Evolutionary conservation across 768 basidiomycete species (phyloP).

Genomic region (Termitomyces bulborhizus): DNA sequence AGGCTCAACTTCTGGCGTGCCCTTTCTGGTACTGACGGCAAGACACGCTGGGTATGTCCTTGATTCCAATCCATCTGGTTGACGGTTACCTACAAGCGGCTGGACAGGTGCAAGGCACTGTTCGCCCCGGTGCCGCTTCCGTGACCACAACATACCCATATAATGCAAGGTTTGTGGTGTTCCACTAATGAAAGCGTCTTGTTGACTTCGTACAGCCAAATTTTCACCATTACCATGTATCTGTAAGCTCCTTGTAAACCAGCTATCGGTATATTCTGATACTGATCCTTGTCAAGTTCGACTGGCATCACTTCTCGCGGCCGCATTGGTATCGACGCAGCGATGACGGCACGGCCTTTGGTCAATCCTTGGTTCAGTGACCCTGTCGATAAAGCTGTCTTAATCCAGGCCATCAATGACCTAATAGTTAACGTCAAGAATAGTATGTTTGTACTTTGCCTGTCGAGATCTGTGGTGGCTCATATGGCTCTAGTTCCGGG

Average conservation of each 20-base stretch:
- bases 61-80: neutral
- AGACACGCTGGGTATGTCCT: slow-evolving; percentile 40
- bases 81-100: neutral
- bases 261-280: neutral
- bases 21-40: slow-evolving; percentile 36
- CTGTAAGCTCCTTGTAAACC: slow-evolving; percentile 28
- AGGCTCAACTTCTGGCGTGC: slow-evolving; percentile 63
- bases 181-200: neutral
- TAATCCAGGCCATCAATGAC: slow-evolving; percentile 46
- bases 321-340: slow-evolving; percentile 52
- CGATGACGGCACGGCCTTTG: slow-evolving; percentile 39
- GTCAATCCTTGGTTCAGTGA: slow-evolving; percentile 56
- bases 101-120: slow-evolving; percentile 53
- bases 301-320: slow-evolving; percentile 57
- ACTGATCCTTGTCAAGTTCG: slow-evolving; percentile 29
- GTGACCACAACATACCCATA: slow-evolving; percentile 43
- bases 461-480: neutral
- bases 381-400: slow-evolving; percentile 45
- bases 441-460: slow-evolving; percentile 25
- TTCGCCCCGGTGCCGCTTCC: slow-evolving; percentile 52
- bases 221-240: slow-evolving; percentile 60
- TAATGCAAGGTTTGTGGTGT: slow-evolving; percentile 31
- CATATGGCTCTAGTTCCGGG: slow-evolving; percentile 31
- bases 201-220: slow-evolving; percentile 24
- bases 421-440: slow-evolving; percentile 33